Evolutionary conservation across 2,329 filamentous ascomycete species (phyloP).

Genomic region (Teratosphaeria nubilosa): DNA sequence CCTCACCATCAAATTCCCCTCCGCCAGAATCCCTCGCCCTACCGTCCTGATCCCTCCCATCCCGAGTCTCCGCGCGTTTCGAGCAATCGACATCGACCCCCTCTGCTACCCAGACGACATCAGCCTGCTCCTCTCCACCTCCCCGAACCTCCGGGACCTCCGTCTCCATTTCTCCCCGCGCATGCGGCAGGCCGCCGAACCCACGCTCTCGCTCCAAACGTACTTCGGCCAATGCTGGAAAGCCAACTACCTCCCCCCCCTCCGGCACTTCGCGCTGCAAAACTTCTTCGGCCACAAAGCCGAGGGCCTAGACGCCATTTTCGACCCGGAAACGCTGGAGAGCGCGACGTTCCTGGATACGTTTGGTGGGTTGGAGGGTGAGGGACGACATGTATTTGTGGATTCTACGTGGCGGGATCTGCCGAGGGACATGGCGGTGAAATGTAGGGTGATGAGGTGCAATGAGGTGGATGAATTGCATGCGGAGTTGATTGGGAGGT

Average conservation of each 20-base stretch:
- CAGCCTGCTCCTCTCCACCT: conserved; percentile 44
- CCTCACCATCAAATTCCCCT: conserved; percentile 47
- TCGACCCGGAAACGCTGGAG: conserved; percentile 33
- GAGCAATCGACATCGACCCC: conserved; percentile 51
- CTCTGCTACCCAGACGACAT: conserved; percentile 56
- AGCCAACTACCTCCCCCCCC: conserved; percentile 34
- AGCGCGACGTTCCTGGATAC: conserved; percentile 46
- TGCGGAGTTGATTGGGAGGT: conserved; percentile 25
- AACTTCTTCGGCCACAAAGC: conserved; percentile 49
- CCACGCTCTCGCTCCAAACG: conserved; percentile 43
- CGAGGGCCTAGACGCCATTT: conserved; percentile 35
- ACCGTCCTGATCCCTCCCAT: conserved; percentile 47
- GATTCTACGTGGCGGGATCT: conserved; percentile 44
- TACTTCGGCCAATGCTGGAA: conserved; percentile 48
- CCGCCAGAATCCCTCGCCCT: conserved; percentile 46
- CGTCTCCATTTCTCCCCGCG: conserved; percentile 52
- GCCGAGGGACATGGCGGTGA: conserved; percentile 6
- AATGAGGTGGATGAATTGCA: conserved; percentile 20
- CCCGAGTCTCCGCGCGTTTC: conserved; percentile 43
- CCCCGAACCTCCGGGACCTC: conserved; percentile 44
- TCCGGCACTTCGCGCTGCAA: conserved; percentile 45
- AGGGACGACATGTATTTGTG: conserved; percentile 40
- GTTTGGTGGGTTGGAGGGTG: conserved; percentile 35
- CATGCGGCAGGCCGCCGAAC: conserved; percentile 50
- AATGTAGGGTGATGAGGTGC: conserved; percentile 12